A percentile compares a stretch with the other conserved stretches of the same genome.
These are phyloP conservation scores for Hypoxylon intermedium DNA, from an alignment of 495 filamentous ascomycete species.

Conservation along the genomic window DNA sequence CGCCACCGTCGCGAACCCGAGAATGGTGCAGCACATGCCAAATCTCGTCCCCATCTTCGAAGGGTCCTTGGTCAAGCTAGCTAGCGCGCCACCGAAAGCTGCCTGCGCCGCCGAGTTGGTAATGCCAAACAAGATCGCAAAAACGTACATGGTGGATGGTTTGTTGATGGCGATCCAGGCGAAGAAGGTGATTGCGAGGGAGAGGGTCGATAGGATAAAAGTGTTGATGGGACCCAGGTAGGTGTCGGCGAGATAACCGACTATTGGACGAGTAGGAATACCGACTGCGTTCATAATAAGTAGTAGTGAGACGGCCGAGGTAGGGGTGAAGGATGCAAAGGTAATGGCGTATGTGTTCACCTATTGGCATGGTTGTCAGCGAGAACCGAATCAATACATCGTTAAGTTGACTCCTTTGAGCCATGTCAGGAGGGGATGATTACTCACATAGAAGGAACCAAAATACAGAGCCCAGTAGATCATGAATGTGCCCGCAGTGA, in stretches of 20 bases:
- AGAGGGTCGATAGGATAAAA: conserved; percentile 40
- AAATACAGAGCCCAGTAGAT: conserved; percentile 56
- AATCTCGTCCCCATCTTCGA: conserved; percentile 53
- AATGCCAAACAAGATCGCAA: conserved; percentile 50
- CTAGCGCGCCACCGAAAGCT: conserved; percentile 47
- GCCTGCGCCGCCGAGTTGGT: conserved; percentile 50
- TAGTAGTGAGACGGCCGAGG: conserved; percentile 49
- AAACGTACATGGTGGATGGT: conserved; percentile 50
- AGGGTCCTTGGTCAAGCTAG: conserved; percentile 49
- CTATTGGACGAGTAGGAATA: conserved; percentile 46
- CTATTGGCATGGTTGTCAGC: conserved; percentile 16
- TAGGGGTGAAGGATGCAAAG: conserved; percentile 48
- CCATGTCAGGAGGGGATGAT: background rate
- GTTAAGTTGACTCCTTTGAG: background rate
- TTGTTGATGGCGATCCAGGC: conserved; percentile 49
- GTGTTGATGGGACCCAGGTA: conserved; percentile 51
- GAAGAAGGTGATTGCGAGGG: conserved; percentile 46
- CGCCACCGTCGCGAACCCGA: conserved; percentile 50
- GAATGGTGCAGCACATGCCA: conserved; percentile 54
- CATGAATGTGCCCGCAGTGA: conserved; percentile 47
- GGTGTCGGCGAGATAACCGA: conserved; percentile 50
- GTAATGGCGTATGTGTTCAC: conserved; percentile 49
- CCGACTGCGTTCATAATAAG: conserved; percentile 53
- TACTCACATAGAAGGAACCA: conserved; percentile 55
- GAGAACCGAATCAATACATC: background rate